A percentile compares a stretch with the other conserved stretches of the same genome.
These are phyloP conservation scores for Solanum virginianum DNA, from an alignment of 257 asterid species.

Conservation along the genomic window DNA sequence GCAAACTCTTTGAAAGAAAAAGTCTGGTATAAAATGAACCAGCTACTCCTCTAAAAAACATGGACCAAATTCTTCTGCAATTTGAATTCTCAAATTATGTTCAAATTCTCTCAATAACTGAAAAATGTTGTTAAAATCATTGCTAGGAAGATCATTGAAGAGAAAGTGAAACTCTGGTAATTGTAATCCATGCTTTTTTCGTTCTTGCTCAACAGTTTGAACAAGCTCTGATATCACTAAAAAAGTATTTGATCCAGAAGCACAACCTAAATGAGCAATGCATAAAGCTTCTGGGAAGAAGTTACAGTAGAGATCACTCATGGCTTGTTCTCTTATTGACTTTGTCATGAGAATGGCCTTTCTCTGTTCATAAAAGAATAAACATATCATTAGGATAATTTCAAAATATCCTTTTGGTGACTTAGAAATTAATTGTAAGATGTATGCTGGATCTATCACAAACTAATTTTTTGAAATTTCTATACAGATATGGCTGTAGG, in stretches of 20 bases:
- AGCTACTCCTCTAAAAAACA: constrained; percentile 37
- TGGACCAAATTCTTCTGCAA: constrained; percentile 9
- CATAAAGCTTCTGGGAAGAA: neutral
- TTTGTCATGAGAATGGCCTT: constrained; percentile 30
- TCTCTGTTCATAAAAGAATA: constrained; percentile 3
- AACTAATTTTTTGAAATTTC: neutral
- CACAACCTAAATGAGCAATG: constrained; percentile 7
- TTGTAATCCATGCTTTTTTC: neutral
- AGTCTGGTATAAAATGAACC: constrained; percentile 57
- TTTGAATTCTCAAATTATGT: constrained; percentile 5
- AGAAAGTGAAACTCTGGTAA: constrained; percentile 36
- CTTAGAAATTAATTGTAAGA: neutral
- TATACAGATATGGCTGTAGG: neutral
- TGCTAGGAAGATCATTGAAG: constrained; percentile 57
- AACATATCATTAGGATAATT: neutral
- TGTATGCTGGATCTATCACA: neutral
- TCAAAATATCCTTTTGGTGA: no score
- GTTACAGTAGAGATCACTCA: constrained; percentile 1
- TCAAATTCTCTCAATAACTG: constrained; percentile 20
- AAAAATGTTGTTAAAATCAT: constrained; percentile 56
- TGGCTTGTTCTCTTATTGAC: constrained; percentile 27
- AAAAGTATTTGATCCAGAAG: neutral
- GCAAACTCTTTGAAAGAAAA: constrained; percentile 29
- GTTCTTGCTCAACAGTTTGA: neutral
- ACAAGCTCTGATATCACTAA: constrained; percentile 14